Evolutionary conservation across 176 grass and related monocot species (phyloP).

Genomic region (Oryza meyeriana): DNA sequence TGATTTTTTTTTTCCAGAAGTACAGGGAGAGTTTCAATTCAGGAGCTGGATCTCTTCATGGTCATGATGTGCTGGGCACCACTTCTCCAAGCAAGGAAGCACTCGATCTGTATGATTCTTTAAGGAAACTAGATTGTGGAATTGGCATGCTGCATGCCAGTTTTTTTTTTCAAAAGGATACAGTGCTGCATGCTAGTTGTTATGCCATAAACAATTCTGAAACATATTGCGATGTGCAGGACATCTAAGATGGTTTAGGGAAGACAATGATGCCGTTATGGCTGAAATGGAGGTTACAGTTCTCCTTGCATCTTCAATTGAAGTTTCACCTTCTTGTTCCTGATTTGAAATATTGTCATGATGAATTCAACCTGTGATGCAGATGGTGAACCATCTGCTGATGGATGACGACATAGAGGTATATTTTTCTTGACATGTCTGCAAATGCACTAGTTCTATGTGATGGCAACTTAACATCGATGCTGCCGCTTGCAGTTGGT

Average conservation of each 20-base stretch:
- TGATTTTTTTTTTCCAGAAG: slow-evolving; percentile 7
- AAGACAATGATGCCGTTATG: not conserved
- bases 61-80: not conserved
- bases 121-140: not conserved
- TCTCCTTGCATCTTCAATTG: not conserved
- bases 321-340: not conserved
- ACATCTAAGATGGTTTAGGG: slow-evolving; percentile 8
- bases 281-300: slow-evolving; percentile 34
- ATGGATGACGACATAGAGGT: slow-evolving; percentile 34
- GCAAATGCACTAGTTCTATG: slow-evolving; percentile 2
- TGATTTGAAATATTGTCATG: not conserved
- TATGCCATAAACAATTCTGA: not conserved
- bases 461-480: not conserved
- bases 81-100: slow-evolving; percentile 8
- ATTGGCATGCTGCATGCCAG: not conserved
- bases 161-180: not conserved
- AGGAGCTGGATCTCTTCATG: not conserved
- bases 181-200: not conserved
- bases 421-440: not conserved
- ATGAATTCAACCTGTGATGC: not conserved
- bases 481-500: slow-evolving; percentile 31
- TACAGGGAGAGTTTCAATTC: slow-evolving; percentile 32
- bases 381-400: slow-evolving; percentile 26
- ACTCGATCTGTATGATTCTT: slow-evolving; percentile 13
- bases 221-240: slow-evolving; percentile 20